Base-by-base conservation (phyloP, 768 basidiomycete species). In the Tephrocybe sp. region DNA sequence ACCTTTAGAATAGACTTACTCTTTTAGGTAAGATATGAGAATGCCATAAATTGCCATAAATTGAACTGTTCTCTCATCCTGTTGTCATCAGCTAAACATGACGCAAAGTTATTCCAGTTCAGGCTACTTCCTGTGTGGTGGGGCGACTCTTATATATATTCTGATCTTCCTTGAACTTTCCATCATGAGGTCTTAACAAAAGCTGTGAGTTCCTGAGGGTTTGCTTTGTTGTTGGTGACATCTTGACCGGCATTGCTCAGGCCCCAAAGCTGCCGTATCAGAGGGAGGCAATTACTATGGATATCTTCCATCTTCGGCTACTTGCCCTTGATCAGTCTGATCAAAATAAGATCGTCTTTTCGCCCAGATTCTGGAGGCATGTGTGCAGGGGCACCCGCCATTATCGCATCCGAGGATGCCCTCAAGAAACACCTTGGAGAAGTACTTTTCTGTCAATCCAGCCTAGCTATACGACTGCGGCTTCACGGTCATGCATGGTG, bases 381-480 rank as follows among this genome's bases (percentile, higher is more conserved):
- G 52, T 55, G 51, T 50, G 41, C 18, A 42, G 33, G 26, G 36
- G 25, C n/a, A 47, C 39, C 55, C 60, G 57, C 51, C 50, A 57
- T 56, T 58, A 57, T 61, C 57, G 57, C 57, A 55, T 53, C 60
- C 60, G 60, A 61, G 60, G 51, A 53, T 53, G 40, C 23, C 28
- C 45, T 50, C 18, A 44, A 39, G 47, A 34, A 48, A 46, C 40
- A 46, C 53, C 39, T 53, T 45, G 50, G 50, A 52, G 51, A 58
- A 58, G 45, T 28, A 36, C 53, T 58, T 48, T 49, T 42, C 44
- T 53, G 57, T 58, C 52, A 54, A 25, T 51, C 36, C 24, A 51
- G 25, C 45, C 49, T 44, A 48, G 43, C n/a, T n/a, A n/a, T n/a
- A n/a, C n/a, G n/a, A n/a, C n/a, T n/a, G n/a, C n/a, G n/a, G n/a